Conservation (phyloP, 176 grass and related monocot genomes). For the Bothriochloa decipiens region DNA sequence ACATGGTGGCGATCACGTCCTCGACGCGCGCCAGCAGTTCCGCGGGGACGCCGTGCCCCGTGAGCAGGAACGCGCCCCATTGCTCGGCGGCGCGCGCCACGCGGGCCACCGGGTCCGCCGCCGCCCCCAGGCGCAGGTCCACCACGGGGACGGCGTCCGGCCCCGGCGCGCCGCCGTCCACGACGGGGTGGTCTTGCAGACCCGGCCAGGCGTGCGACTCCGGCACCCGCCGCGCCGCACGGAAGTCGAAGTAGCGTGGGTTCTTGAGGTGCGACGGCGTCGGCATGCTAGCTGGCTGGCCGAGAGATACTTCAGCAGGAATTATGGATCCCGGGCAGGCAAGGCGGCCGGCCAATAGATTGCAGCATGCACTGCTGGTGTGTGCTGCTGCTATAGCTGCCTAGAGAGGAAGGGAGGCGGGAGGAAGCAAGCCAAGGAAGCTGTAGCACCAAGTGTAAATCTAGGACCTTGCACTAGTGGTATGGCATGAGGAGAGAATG, state of each 20-base stretch:
- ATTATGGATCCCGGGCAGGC: background rate
- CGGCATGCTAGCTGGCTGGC: constrained; percentile 20
- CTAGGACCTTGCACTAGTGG: constrained; percentile 37
- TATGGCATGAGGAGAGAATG: background rate
- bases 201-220: constrained; percentile 87
- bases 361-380: too few relatives aligned
- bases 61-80: constrained; percentile 88
- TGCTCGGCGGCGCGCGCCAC: constrained; percentile 61
- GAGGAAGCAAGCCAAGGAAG: background rate
- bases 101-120: background rate
- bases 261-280: constrained; percentile 63
- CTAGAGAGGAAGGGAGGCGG: background rate
- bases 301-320: background rate
- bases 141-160: constrained; percentile 70
- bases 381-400: background rate
- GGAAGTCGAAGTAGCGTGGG: constrained; percentile 53
- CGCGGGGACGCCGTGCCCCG: constrained; percentile 52
- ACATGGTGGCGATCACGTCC: constrained; percentile 63
- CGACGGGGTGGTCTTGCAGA: constrained; percentile 66
- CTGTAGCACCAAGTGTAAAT: constrained; percentile 20
- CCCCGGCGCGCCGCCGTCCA: constrained; percentile 37
- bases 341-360: background rate
- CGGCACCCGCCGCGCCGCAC: constrained; percentile 56
- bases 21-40: constrained; percentile 62
- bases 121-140: constrained; percentile 53